phyloP scores from a whole-genome alignment of 345 rosid genomes.

The thale cress (Arabidopsis thaliana) region DNA sequence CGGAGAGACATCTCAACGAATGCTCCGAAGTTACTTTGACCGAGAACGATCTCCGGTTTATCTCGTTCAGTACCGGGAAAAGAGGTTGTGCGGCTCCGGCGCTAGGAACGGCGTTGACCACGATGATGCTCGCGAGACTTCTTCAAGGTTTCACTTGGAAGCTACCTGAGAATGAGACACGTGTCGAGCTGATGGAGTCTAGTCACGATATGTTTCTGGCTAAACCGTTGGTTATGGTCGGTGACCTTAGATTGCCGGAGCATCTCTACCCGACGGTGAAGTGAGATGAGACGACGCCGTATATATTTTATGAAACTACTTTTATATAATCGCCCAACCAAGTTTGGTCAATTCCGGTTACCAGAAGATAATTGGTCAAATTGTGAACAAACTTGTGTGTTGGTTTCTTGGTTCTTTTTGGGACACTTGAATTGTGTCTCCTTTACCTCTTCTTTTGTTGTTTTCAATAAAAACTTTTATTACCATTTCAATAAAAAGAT shows the following conservation, averaged over 20 bases:
- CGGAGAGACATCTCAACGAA: slow-evolving; percentile 49
- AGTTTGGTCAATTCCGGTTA: slow-evolving; percentile 38
- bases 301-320: background rate
- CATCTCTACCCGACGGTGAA: slow-evolving; percentile 50
- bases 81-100: slow-evolving; percentile 52
- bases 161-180: slow-evolving; percentile 31
- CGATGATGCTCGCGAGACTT: slow-evolving; percentile 59
- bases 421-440: slow-evolving; percentile 42
- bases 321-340: background rate
- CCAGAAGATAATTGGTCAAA: slow-evolving; percentile 41
- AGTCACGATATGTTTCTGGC: slow-evolving; percentile 46
- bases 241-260: slow-evolving; percentile 47
- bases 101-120: slow-evolving; percentile 53
- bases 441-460: slow-evolving; percentile 4
- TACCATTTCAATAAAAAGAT: background rate
- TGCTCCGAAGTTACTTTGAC: slow-evolving; percentile 47
- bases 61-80: slow-evolving; percentile 58
- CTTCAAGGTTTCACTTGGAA: slow-evolving; percentile 58
- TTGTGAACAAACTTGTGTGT: slow-evolving; percentile 32
- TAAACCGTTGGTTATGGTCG: slow-evolving; percentile 48
- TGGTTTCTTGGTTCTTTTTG: slow-evolving; percentile 25
- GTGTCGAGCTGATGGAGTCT: slow-evolving; percentile 47
- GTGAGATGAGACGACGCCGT: slow-evolving; percentile 31
- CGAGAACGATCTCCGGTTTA: slow-evolving; percentile 55
- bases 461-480: background rate